Evolutionary conservation across 495 filamentous ascomycete species (phyloP).

Genomic region (Lichina pygmaea): DNA sequence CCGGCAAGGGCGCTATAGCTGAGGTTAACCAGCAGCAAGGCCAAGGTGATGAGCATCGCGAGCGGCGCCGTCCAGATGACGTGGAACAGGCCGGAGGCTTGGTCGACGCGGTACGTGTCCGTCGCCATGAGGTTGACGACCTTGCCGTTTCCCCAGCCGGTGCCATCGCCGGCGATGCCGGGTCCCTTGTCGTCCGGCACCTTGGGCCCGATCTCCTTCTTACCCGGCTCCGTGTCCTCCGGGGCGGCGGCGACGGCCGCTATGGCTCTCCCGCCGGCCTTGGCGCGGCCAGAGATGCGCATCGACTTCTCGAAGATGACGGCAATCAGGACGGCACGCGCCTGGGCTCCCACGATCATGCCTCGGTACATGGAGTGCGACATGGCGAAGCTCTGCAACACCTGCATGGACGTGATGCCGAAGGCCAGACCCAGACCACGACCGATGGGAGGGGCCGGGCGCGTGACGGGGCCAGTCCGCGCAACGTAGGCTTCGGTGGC

Average conservation of each 20-base stretch:
- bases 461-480: conserved; percentile 14
- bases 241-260: conserved; percentile 10
- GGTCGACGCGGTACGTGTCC: conserved; percentile 6
- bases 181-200: background rate
- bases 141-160: conserved; percentile 4
- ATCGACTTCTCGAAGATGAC: conserved; percentile 62
- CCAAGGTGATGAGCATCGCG: conserved; percentile 3
- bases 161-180: conserved; percentile 1
- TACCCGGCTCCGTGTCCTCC: background rate
- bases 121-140: conserved; percentile 8
- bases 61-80: conserved; percentile 5
- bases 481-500: conserved; percentile 49
- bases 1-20: conserved; percentile 6
- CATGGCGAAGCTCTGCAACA: conserved; percentile 38
- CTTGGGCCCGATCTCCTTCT: background rate
- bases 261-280: conserved; percentile 30
- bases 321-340: conserved; percentile 44
- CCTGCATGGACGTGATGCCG: conserved; percentile 52
- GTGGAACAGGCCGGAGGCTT: conserved; percentile 5
- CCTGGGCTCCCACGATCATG: conserved; percentile 55
- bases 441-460: conserved; percentile 30
- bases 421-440: conserved; percentile 46
- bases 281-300: conserved; percentile 53
- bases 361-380: conserved; percentile 67
- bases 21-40: conserved; percentile 4